Evolutionary conservation across 1,284 basidiomycete genomes (phyloP).

Genomic region (Leucoagaricus sp.): DNA sequence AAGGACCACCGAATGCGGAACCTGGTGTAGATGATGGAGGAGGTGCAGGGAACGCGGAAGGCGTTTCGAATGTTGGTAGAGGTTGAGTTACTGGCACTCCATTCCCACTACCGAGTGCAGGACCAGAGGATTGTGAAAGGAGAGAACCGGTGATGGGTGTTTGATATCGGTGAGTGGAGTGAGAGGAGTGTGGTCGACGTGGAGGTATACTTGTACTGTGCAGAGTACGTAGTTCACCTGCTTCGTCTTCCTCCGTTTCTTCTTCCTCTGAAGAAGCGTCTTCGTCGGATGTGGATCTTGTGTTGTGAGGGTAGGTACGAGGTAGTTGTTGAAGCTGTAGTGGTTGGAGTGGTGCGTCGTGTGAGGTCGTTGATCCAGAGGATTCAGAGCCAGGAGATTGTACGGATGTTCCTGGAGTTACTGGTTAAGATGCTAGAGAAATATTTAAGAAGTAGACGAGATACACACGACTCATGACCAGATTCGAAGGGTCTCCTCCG

Average conservation of each 20-base stretch:
- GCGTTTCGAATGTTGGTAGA: constrained; percentile 68
- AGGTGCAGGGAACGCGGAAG: constrained; percentile 63
- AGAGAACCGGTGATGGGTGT: constrained; percentile 71
- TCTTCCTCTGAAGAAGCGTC: constrained; percentile 21
- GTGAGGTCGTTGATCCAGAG: constrained; percentile 59
- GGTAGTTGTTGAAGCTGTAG: background rate
- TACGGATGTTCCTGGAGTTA: constrained; percentile 43
- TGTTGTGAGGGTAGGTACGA: background rate
- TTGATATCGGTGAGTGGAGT: constrained; percentile 72
- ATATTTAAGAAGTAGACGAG: constrained; percentile 1
- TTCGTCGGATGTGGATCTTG: constrained; percentile 29
- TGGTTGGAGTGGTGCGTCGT: constrained; percentile 33
- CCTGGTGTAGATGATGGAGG: constrained; percentile 38
- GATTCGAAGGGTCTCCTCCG: constrained; percentile 66
- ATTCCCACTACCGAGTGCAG: constrained; percentile 23
- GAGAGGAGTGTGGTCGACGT: constrained; percentile 68
- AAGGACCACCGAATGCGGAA: constrained; percentile 16
- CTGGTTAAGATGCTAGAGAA: no score
- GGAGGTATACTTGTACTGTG: constrained; percentile 33
- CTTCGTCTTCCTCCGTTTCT: constrained; percentile 41
- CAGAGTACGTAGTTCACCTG: constrained; percentile 42
- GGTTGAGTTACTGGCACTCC: constrained; percentile 57
- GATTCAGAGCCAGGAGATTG: constrained; percentile 57
- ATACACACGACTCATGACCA: constrained; percentile 67
- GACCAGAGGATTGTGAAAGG: constrained; percentile 51